Base-by-base conservation (phyloP, 495 filamentous ascomycete genomes). In the Lineolata rhizophorae region DNA sequence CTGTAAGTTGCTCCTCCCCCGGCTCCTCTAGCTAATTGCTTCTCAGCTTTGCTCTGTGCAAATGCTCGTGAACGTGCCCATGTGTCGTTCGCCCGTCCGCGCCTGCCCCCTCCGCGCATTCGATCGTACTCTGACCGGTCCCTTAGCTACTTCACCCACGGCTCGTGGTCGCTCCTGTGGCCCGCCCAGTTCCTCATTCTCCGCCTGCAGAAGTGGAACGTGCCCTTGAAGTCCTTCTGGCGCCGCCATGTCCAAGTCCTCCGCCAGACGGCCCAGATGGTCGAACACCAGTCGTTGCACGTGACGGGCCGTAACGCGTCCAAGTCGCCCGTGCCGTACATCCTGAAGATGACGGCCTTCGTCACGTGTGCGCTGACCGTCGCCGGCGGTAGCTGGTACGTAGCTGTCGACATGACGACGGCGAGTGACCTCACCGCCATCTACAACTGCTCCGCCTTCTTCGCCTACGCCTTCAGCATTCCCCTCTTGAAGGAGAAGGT, bases 361-460 rank as follows among this genome's bases (percentile, higher is more conserved):
- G 64, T 95, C 26, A 87, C 87, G 0, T 71, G 59, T n/a, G 70
- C 82, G 3, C 64, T 97, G 28, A 97, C 87, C 3, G 55, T 94
- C 29, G 87, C 84, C 0, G 87, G 85, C 1, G 67, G 76, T n/a
- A 83, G 73, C 30, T 97, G 87, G 87, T 97, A 94, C 40, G 58
- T 93, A 10, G 87, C 87, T 3, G 85, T 97, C 24, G 76, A 77
- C 49, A 58, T 92, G 64, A 97, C 87, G 0, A 87, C 77, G 9
- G 72, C 87, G 16, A 76, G 72, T 41, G 87, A 97, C 45, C 57
- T 97, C 34, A 97, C 87, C 0, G 87, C 87, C 16, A 97, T 97
- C 47, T 97, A 95, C 63, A 97, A 97, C 52, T 97, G 87, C 61
- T 91, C 79, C 30, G 84, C 87, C 29, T 97, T 97, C 55, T 97